These are phyloP conservation scores for Pichia manshurica DNA, from an alignment of 805 yeast species.

Conservation along the genomic window DNA sequence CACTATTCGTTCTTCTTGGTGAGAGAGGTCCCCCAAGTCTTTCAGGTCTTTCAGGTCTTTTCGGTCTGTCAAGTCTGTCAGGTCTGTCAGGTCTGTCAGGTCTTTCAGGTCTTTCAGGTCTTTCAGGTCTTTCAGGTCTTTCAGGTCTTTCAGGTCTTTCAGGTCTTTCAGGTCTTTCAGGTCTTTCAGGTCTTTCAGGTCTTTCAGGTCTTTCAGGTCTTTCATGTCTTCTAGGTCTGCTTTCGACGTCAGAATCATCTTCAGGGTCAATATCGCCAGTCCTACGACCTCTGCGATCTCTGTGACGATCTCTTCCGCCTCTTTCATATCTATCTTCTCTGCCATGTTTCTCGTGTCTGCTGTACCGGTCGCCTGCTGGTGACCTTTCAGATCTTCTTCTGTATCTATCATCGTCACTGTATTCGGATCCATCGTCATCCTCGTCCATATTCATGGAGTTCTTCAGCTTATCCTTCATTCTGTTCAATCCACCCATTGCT, in stretches of 20 bases:
- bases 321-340: not conserved
- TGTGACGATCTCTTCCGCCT: no score
- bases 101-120: constrained; percentile 3
- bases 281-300: no score
- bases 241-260: no score
- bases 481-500: constrained; percentile 11
- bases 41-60: constrained; percentile 1
- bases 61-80: not conserved
- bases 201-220: not conserved
- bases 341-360: not conserved
- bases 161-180: not conserved
- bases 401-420: constrained; percentile 5
- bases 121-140: not conserved
- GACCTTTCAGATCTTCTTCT: not conserved
- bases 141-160: not conserved
- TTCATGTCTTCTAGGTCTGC: not conserved
- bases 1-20: not conserved
- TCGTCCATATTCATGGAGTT: constrained; percentile 4
- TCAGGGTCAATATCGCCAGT: no score
- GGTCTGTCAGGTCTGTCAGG: not conserved
- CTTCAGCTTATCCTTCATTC: constrained; percentile 13
- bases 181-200: no score
- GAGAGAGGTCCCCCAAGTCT: not conserved
- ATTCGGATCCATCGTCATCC: not conserved
- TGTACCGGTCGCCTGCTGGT: constrained; percentile 4